phyloP scores from a whole-genome alignment of 1,139 yeast species.

The Spathaspora sp. region DNA sequence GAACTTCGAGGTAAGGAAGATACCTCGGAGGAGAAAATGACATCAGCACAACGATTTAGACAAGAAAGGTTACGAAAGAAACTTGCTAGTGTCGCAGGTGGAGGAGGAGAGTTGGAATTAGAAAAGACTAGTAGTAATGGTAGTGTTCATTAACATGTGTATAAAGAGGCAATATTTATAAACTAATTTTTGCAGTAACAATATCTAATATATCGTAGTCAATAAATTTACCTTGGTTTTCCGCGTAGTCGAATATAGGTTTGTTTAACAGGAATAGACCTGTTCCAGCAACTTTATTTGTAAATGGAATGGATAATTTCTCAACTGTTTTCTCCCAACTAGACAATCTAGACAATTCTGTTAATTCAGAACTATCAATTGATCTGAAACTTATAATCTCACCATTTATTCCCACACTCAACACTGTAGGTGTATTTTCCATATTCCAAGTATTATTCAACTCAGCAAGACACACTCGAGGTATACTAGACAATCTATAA shows the following conservation, averaged over 20 bases:
- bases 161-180: conserved; percentile 13
- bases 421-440: conserved; percentile 17
- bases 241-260: conserved; percentile 34
- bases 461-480: conserved; percentile 35
- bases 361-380: conserved; percentile 15
- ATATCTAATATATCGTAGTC: conserved; percentile 42
- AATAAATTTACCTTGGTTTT: conserved; percentile 26
- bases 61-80: conserved; percentile 27
- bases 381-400: conserved; percentile 36
- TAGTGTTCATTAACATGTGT: not conserved
- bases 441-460: conserved; percentile 37
- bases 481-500: conserved; percentile 37
- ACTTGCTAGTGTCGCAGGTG: conserved; percentile 5
- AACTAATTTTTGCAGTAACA: conserved; percentile 17
- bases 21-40: conserved; percentile 16
- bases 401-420: conserved; percentile 52
- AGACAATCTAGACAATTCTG: conserved; percentile 9
- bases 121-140: conserved; percentile 1
- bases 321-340: conserved; percentile 12
- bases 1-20: conserved; percentile 47
- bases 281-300: conserved; percentile 40
- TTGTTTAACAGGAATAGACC: conserved; percentile 39
- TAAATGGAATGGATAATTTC: conserved; percentile 35
- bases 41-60: conserved; percentile 40
- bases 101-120: conserved; percentile 5